Evolutionary conservation across 768 basidiomycete genomes (phyloP).

Genomic region (Udeniomyces megalosporus): DNA sequence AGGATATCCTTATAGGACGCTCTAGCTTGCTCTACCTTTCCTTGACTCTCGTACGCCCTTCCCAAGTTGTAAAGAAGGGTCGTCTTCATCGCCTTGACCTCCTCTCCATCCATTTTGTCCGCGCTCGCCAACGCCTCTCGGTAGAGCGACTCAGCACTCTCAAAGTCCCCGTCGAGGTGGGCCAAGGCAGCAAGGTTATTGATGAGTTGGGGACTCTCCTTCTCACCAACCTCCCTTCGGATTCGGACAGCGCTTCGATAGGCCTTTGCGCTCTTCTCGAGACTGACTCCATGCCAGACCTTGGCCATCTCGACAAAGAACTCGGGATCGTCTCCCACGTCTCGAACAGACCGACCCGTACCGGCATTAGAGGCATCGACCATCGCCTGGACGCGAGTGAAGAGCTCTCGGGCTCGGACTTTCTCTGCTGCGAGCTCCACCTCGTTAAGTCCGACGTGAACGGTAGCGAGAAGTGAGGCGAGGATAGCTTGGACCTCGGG

Average conservation of each 20-base stretch:
- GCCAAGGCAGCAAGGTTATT: conserved; percentile 25
- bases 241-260: conserved; percentile 45
- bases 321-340: conserved; percentile 59
- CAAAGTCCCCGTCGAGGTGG: conserved; percentile 30
- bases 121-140: conserved; percentile 50
- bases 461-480: conserved; percentile 69
- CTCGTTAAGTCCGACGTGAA: conserved; percentile 60
- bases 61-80: conserved; percentile 83
- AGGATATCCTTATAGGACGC: conserved; percentile 79
- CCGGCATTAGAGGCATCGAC: conserved; percentile 47
- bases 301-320: conserved; percentile 82
- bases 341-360: conserved; percentile 30
- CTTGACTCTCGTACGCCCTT: conserved; percentile 72
- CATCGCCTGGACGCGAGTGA: conserved; percentile 55
- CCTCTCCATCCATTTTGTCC: conserved; percentile 34
- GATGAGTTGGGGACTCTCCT: conserved; percentile 17
- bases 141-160: conserved; percentile 48
- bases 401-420: conserved; percentile 57
- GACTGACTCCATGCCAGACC: conserved; percentile 66
- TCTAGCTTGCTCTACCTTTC: conserved; percentile 53
- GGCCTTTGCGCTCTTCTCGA: conserved; percentile 56
- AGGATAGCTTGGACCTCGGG: conserved; percentile 77
- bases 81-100: conserved; percentile 56
- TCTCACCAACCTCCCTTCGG: conserved; percentile 21
- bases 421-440: conserved; percentile 59